Percentiles rank a stretch among this genome's conserved stretches.
These are phyloP conservation scores for Poterioochromonas sp. DNA, from an alignment of 352 stramenopile genomes.

Conservation along the genomic window DNA sequence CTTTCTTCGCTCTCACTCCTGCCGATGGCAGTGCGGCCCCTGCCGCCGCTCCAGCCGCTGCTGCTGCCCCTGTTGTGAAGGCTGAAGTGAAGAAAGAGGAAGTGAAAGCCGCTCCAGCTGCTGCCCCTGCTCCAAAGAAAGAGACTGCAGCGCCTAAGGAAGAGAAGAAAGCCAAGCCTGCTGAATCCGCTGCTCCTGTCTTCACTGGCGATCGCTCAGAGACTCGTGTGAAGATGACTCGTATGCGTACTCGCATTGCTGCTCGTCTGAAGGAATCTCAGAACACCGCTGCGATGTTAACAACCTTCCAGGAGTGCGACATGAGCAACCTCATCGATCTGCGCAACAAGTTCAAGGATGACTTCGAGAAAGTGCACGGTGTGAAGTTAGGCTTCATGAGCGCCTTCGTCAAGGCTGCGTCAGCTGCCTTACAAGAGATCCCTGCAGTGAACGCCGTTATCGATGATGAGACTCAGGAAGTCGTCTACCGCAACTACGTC, in stretches of 20 bases:
- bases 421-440: constrained; percentile 77
- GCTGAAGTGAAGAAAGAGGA: constrained; percentile 40
- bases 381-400: constrained; percentile 97
- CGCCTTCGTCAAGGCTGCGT: constrained; percentile 91
- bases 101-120: constrained; percentile 37
- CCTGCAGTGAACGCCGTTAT: constrained; percentile 94
- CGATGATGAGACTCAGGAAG: constrained; percentile 93
- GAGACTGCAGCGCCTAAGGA: background rate
- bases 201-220: constrained; percentile 46
- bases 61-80: constrained; percentile 45
- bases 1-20: constrained; percentile 51
- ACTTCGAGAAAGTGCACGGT: constrained; percentile 90
- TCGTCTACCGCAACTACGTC: constrained; percentile 96
- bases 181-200: constrained; percentile 30
- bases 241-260: constrained; percentile 85
- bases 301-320: constrained; percentile 97
- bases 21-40: constrained; percentile 48
- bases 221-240: constrained; percentile 91
- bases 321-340: constrained; percentile 78
- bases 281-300: constrained; percentile 94
- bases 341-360: constrained; percentile 72
- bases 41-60: constrained; percentile 56
- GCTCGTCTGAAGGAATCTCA: constrained; percentile 93
- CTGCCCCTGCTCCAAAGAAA: background rate
- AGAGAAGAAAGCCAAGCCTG: constrained; percentile 23